Evolutionary conservation across 805 yeast species (phyloP).

Genomic region (Pichia occidentalis): DNA sequence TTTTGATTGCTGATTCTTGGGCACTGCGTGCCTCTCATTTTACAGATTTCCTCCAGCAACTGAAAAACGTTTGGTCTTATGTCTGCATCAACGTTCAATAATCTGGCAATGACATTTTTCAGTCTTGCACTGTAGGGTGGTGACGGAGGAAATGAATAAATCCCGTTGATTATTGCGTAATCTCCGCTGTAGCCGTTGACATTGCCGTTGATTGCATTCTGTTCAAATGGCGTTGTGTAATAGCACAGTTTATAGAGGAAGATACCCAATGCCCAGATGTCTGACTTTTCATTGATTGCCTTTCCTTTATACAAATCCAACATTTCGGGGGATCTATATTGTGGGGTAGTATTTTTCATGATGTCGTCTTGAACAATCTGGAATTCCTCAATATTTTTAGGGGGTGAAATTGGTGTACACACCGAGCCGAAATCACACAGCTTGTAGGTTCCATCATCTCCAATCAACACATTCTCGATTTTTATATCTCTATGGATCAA

Average conservation of each 20-base stretch:
- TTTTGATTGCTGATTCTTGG: conserved; percentile 22
- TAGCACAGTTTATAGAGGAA: conserved; percentile 72
- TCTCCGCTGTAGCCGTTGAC: conserved; percentile 44
- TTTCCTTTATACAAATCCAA: conserved; percentile 59
- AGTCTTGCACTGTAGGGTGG: conserved; percentile 58
- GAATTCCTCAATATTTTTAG: conserved; percentile 55
- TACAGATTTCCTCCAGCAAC: conserved; percentile 59
- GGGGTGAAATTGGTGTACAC: conserved; percentile 56
- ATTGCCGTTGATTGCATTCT: conserved; percentile 31
- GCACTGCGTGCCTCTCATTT: conserved; percentile 44
- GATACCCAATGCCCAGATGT: conserved; percentile 81
- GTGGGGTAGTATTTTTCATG: conserved; percentile 77
- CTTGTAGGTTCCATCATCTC: conserved; percentile 52
- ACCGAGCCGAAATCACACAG: conserved; percentile 83
- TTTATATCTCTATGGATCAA: conserved; percentile 75
- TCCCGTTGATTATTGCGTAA: conserved; percentile 52
- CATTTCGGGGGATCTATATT: conserved; percentile 83
- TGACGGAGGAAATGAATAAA: conserved; percentile 43
- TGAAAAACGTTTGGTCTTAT: conserved; percentile 71
- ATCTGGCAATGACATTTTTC: conserved; percentile 55
- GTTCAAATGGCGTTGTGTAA: conserved; percentile 78
- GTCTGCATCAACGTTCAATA: conserved; percentile 60
- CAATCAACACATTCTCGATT: conserved; percentile 71
- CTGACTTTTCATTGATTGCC: conserved; percentile 77
- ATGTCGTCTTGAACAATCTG: conserved; percentile 58